Conservation (phyloP, 257 asterid genomes). For the Prunella vulgaris region DNA sequence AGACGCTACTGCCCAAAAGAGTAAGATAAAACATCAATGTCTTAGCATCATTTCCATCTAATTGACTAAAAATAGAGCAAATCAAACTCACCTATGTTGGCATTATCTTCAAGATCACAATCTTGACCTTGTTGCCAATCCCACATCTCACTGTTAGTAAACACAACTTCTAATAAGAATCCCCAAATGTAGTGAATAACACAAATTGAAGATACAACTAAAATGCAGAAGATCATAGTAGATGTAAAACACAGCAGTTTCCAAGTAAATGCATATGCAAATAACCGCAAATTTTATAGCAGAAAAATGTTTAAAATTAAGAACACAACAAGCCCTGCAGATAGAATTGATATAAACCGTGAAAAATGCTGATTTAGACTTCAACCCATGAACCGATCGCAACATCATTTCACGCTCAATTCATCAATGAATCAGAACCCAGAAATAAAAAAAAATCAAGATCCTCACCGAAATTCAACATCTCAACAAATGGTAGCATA, state of each 20-base stretch:
- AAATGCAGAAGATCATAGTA: background rate
- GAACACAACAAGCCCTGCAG: background rate
- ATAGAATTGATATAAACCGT: no score
- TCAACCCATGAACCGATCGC: slow-evolving; percentile 20
- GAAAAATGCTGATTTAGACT: slow-evolving; percentile 3
- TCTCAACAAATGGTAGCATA: background rate
- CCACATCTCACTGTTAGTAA: slow-evolving; percentile 55
- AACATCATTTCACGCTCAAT: background rate
- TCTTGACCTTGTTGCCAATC: slow-evolving; percentile 54
- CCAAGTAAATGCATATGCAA: background rate
- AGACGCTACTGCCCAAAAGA: slow-evolving; percentile 43
- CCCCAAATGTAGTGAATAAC: background rate
- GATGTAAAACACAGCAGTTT: slow-evolving; percentile 2
- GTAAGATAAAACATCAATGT: slow-evolving; percentile 17
- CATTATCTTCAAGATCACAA: slow-evolving; percentile 43
- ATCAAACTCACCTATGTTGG: slow-evolving; percentile 44
- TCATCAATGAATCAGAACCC: background rate
- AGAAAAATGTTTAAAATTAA: background rate
- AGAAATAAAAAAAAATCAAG: slow-evolving; percentile 9
- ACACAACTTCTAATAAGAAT: no score
- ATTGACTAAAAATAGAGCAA: background rate
- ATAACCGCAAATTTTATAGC: background rate
- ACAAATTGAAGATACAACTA: background rate
- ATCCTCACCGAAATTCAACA: background rate
- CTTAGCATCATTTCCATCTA: background rate